Base-by-base conservation (phyloP, 176 grass and related monocot genomes). In the Canna indica region DNA sequence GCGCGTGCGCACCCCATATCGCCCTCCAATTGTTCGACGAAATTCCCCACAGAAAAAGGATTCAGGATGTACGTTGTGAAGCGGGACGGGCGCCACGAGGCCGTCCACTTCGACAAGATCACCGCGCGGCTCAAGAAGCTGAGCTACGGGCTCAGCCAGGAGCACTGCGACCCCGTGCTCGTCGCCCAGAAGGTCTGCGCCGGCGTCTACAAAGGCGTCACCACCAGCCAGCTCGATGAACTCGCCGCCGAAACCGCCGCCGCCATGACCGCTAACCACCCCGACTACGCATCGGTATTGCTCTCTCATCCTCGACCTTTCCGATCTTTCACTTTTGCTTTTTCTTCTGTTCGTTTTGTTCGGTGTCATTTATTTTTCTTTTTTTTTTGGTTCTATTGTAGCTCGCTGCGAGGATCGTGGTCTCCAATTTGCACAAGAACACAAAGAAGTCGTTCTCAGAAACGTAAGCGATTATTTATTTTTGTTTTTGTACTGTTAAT, bases 91-190 rank as follows among this genome's bases (percentile, higher is more conserved):
- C 81, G 89, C 36, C 84, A 81, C 81, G 89, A 97, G 86, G 52
- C 82, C 31, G 93, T 97, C 50, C 93, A 90, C 86, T 97, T 97
- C 75, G 93, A 92, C 84, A 97, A 97, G 84, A 92, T 97, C 80
- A 97, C 93, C 25, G 89, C 93, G 41, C 77, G 93, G 22, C 84
- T 97, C 41, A 97, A 97, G 88, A 97, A 97, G 81, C 84, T 97
- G 46, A 90, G 86, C 59, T 97, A 97, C 47, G 89, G 89, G n/a
- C 86, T 97, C 64, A 97, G 84, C 80, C 93, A 97, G 88, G 93
- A 97, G 45, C 93, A 97, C 82, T 97, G 89, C 76, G 93, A 97
- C 64, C 86, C 88, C 0, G 89, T 97, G 10, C 84, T 92, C 1
- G 93, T 97, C 54, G 81, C 93, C 39, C 93, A 97, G 82, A 97